phyloP scores from a whole-genome alignment of 1,139 yeast species.

The Yamadazyma atlantica region DNA sequence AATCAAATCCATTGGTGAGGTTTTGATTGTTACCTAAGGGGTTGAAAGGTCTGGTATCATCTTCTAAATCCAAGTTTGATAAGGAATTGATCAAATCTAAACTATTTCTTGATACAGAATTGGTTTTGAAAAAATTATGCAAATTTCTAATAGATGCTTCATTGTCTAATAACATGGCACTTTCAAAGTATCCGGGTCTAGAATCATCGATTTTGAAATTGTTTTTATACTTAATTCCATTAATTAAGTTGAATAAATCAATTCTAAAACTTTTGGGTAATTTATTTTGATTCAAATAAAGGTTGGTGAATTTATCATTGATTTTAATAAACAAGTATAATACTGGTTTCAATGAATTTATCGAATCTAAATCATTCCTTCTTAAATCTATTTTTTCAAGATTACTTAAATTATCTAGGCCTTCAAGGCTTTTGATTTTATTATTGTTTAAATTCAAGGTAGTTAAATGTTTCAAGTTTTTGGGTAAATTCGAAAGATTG shows the following conservation, averaged over 20 bases:
- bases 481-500: constrained; percentile 39
- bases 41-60: constrained; percentile 18
- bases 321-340: constrained; percentile 34
- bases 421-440: constrained; percentile 42
- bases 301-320: constrained; percentile 29
- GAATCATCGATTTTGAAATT: constrained; percentile 58
- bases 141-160: constrained; percentile 46
- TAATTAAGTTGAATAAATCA: constrained; percentile 53
- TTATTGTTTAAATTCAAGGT: constrained; percentile 59
- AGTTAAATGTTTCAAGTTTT: constrained; percentile 40
- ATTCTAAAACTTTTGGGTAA: constrained; percentile 50
- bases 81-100: constrained; percentile 14
- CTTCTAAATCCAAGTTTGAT: constrained; percentile 15
- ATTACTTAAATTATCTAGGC: constrained; percentile 45
- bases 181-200: constrained; percentile 63
- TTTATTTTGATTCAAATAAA: constrained; percentile 45
- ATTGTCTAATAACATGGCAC: constrained; percentile 51
- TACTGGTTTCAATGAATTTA: constrained; percentile 34
- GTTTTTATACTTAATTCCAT: constrained; percentile 53
- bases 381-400: constrained; percentile 60
- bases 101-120: constrained; percentile 9
- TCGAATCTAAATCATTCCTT: constrained; percentile 43
- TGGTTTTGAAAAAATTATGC: constrained; percentile 39
- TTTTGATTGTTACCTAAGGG: constrained; percentile 32
- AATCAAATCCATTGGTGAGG: constrained; percentile 21